Percentiles rank a stretch among this genome's conserved stretches.
These are phyloP conservation scores for Chytriomyces confervae DNA, from an alignment of 192 early-diverging fungal genomes.

Conservation along the genomic window DNA sequence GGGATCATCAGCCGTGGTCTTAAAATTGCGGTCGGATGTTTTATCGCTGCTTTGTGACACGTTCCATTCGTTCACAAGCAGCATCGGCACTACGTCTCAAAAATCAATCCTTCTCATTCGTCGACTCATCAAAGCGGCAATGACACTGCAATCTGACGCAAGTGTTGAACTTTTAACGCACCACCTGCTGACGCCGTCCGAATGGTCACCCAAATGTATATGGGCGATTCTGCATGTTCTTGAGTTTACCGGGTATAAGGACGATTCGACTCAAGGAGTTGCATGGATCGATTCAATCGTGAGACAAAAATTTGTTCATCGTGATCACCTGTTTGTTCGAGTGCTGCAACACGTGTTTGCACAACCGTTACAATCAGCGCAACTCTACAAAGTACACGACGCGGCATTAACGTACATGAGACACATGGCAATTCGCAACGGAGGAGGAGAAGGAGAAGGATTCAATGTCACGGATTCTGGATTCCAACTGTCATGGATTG, in stretches of 20 bases:
- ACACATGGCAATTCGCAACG: neutral
- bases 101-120: neutral
- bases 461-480: neutral
- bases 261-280: neutral
- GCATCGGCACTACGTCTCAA: neutral
- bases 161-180: neutral
- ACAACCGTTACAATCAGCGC: neutral
- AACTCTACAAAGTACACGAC: neutral
- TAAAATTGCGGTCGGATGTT: constrained; percentile 2
- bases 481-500: constrained; percentile 16
- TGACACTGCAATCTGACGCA: neutral
- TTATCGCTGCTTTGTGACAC: constrained; percentile 2
- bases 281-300: neutral
- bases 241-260: neutral
- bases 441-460: neutral
- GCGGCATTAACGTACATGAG: constrained; percentile 1
- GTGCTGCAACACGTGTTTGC: constrained; percentile 10
- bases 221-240: constrained; percentile 10
- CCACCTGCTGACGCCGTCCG: neutral
- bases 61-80: neutral
- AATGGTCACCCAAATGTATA: constrained; percentile 1
- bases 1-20: neutral
- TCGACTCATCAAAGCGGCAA: neutral
- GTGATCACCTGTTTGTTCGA: constrained; percentile 14
- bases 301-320: neutral